These are phyloP conservation scores for Boletus insuetus DNA, from an alignment of 768 basidiomycete genomes.

Conservation along the genomic window DNA sequence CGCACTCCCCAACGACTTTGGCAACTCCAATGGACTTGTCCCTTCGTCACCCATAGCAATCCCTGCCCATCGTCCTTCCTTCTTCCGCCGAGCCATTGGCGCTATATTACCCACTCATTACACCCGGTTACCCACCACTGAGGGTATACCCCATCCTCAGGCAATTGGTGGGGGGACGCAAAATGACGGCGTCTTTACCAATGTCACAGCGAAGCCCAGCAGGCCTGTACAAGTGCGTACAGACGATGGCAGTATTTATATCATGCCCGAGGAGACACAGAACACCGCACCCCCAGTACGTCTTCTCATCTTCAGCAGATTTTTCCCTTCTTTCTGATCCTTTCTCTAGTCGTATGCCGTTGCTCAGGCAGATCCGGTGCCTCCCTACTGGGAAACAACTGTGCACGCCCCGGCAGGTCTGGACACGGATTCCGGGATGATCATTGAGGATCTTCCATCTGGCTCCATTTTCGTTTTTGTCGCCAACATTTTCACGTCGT, in stretches of 20 bases:
- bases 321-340: neutral
- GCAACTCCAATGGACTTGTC: slow-evolving; percentile 69
- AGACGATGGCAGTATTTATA: slow-evolving; percentile 54
- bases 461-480: slow-evolving; percentile 74
- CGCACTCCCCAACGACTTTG: slow-evolving; percentile 64
- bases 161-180: slow-evolving; percentile 65
- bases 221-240: slow-evolving; percentile 42
- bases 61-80: slow-evolving; percentile 41
- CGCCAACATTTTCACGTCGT: slow-evolving; percentile 79
- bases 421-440: slow-evolving; percentile 58
- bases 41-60: slow-evolving; percentile 45
- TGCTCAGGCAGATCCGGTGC: slow-evolving; percentile 87
- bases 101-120: slow-evolving; percentile 68
- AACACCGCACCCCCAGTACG: slow-evolving; percentile 85
- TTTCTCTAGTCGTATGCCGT: slow-evolving; percentile 70
- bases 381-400: slow-evolving; percentile 96
- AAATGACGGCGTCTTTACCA: slow-evolving; percentile 95
- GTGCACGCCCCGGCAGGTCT: slow-evolving; percentile 71
- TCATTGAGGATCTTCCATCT: slow-evolving; percentile 89
- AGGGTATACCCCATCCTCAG: slow-evolving; percentile 29
- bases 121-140: slow-evolving; percentile 45
- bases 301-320: slow-evolving; percentile 4
- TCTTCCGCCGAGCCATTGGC: slow-evolving; percentile 56
- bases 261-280: slow-evolving; percentile 78
- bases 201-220: slow-evolving; percentile 86